Evolutionary conservation across 345 rosid genomes (phyloP), one percentile per base, ranked within the genome.

Genomic region (Moricandia moricandioides): DNA sequence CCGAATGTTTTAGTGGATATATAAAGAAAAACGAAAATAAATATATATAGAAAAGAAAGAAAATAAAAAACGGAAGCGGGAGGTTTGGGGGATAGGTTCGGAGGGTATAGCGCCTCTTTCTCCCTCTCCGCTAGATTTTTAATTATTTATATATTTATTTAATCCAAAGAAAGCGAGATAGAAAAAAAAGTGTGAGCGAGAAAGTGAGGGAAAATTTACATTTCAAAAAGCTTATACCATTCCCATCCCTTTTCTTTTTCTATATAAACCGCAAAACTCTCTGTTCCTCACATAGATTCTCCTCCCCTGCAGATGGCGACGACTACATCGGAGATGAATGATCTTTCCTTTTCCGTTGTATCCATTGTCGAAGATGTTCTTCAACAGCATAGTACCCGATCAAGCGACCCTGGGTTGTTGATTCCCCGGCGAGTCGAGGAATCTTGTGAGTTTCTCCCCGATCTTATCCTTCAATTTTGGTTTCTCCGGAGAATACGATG

Each of bases 291-390:
- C 61, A 33, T 49, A 0, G 55, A 49, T 14, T 49, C 51, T 13
- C 51, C 17, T 45, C 51, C 51, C 12, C 5, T 62, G 62, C 0
- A 56, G 76, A 89, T 87, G 97, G 83, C 84, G 75, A 73, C 85
- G 97, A 82, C 84, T 73, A 71, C 85, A 69, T 91, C 84, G 71
- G 88, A 80, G 67, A 72, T 26, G 9, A 52, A 67, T 43, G 82
- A 5, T 60, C 70, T 79, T 26, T 71, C 86, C 40, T 81, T 86
- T 76, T 85, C 89, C 45, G 83, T 87, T 47, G 88, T 82, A 56
- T 89, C 97, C 30, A 72, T 89, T 60, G 88, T 95, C 29, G 93
- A 90, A 78, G 97, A 87, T 67, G 85, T 95, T 70, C 88, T 95
- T 78, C 85, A 83, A 62, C 88, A 91, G 58, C 86, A 90, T 54